Base-by-base conservation (phyloP, 2,329 filamentous ascomycete species). In the Penicillium rolfsii region DNA sequence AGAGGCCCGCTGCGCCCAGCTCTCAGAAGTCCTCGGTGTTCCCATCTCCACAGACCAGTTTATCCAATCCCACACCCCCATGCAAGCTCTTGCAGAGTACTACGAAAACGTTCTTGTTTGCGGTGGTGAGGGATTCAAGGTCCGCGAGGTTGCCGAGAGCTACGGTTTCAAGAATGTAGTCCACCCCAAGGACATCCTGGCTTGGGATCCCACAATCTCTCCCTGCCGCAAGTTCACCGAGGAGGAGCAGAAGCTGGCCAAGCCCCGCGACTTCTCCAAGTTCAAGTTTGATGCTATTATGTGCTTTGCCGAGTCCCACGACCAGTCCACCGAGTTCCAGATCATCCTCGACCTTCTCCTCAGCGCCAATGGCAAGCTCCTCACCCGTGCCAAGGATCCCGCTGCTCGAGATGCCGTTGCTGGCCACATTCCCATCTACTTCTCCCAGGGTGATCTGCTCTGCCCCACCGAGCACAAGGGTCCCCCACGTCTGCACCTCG, bases 31-130 rank as follows among this genome's bases (percentile, higher is more conserved):
- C 63, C 82, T 91, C 45, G 77, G 84, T 57, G 83, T 84, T 70
- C 86, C 86, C 55, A 85, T 91, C 74, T 84, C 81, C 53, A 88
- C 85, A 40, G 87, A 90, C 61, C 88, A 91, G 74, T 92, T 91
- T 81, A 91, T 91, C 72, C 89, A 91, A 76, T 89, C 86, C 1
- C 89, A 91, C 82, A 91, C 88, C 3, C 89, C 89, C 67, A 91
- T 91, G 89, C 87, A 88, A 61, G 89, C 89, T 55, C 79, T 91
- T 68, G 80, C 89, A 22, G 88, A 91, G 76, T 91, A 91, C 83
- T 91, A 91, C 82, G 84, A 86, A 68, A 91, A 88, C 2, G 89
- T 92, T 30, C 83, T 92, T 4, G 89, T 91, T 4, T 86, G 90
- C 50, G 89, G 89, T 74, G 89, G 89, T 70, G 89, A 91, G 74